Percentiles rank a stretch among this genome's conserved stretches.
Conservation (phyloP, 164 flowering plant genomes). For the Cinnamomum chago region DNA sequence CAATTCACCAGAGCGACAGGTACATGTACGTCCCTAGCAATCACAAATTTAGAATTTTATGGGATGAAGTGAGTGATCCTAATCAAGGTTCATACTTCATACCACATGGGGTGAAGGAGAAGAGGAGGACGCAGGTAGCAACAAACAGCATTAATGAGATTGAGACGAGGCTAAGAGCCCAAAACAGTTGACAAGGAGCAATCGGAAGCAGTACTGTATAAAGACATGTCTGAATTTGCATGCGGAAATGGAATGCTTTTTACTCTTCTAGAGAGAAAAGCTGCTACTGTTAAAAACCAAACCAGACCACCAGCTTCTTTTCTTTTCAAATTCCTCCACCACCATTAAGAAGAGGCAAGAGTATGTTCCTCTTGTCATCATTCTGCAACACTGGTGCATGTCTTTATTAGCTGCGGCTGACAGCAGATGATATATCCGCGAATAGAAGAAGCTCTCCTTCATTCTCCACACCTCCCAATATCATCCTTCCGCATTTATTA, state of each 20-base stretch:
- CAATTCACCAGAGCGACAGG: too few relatives aligned
- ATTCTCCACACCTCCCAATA: neutral
- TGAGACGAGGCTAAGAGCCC: neutral
- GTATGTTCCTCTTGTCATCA: too few relatives aligned
- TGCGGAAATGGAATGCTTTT: neutral
- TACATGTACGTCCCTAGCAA: too few relatives aligned
- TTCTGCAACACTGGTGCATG: neutral
- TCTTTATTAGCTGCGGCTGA: neutral
- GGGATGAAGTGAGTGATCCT: too few relatives aligned
- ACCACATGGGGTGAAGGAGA: too few relatives aligned
- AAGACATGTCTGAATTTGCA: neutral
- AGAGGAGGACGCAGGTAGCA: neutral
- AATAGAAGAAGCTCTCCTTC: neutral
- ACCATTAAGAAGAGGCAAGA: too few relatives aligned
- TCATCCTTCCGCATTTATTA: neutral
- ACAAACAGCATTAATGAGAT: neutral
- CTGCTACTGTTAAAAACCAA: neutral
- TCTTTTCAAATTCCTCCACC: neutral
- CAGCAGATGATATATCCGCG: neutral
- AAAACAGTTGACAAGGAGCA: neutral
- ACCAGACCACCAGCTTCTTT: neutral
- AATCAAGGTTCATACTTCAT: too few relatives aligned
- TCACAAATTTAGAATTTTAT: too few relatives aligned
- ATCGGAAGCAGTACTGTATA: neutral
- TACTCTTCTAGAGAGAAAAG: neutral